Base-by-base conservation (phyloP, 2,329 filamentous ascomycete species). In the Fusarium fracticaudum region DNA sequence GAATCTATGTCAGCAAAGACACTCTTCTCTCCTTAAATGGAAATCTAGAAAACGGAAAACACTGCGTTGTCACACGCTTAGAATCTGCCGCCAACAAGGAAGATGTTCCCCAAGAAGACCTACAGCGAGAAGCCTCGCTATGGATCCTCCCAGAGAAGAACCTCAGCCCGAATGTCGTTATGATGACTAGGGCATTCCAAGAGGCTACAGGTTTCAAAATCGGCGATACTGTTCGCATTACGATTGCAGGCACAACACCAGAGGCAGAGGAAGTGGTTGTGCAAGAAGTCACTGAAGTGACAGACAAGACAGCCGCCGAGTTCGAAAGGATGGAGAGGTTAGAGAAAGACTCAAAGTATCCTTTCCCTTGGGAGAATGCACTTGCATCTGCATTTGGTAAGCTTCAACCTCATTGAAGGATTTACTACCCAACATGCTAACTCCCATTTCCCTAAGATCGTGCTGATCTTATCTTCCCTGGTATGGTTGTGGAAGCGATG, bases 151-250 rank as follows among this genome's bases (percentile, higher is more conserved):
- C 86, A 5, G 86, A 87, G 50, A 88, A 91, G 80, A 91, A 91
- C 77, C 85, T 94, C 74, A 88, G 91, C 78, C 90, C 90, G 74
- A 89, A 91, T 71, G 87, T 94, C 64, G 85, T 93, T 57, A 88
- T 95, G 85, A 90, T 94, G 85, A 91, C 93, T 29, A 91, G 93
- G 71, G 86, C 90, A 11, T 90, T 97, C 61, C 92, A 93, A 71
- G 91, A 93, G 41, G 88, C 90, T 12, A 93, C 93, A 74, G 90
- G 90, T 2, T 88, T 97, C 76, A 92, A 92, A 69, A 85, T 96
- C 8, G 91, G 91, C 22, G 93, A 95, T 55, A 88, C 90, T 58
- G 84, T 88, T 40, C 83, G 82, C 40, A 85, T 97, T 54, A 86
- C 87, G 13, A 87, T 95, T 31, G 85, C 87, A 5, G 86, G 88